Conservation (phyloP, 495 filamentous ascomycete species). For the Hypoxylon fragiforme region DNA sequence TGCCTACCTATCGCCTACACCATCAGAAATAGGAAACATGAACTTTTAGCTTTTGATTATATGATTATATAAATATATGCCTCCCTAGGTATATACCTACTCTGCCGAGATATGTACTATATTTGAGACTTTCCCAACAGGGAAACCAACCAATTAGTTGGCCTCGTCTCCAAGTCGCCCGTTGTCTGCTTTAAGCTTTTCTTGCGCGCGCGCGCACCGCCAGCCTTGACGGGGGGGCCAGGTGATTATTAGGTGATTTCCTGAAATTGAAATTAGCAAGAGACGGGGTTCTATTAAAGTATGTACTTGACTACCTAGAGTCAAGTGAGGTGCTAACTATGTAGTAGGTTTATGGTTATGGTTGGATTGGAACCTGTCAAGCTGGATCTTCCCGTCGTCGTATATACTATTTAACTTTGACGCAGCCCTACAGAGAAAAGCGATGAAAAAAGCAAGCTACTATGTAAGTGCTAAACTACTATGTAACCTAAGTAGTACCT, state of each 20-base stretch:
- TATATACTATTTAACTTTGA: too few relatives aligned
- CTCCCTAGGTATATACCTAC: constrained; percentile 1
- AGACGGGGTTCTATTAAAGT: constrained; percentile 16
- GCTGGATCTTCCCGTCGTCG: constrained; percentile 32
- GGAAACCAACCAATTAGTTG: constrained; percentile 14
- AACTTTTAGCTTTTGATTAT: too few relatives aligned
- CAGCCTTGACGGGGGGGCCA: too few relatives aligned
- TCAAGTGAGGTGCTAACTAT: too few relatives aligned
- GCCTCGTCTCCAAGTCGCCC: neutral
- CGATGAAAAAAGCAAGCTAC: too few relatives aligned
- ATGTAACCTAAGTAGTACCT: too few relatives aligned
- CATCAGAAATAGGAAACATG: constrained; percentile 10
- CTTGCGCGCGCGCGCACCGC: too few relatives aligned
- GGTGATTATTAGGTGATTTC: constrained; percentile 23
- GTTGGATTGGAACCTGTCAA: constrained; percentile 33
- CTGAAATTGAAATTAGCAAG: constrained; percentile 30
- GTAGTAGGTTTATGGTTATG: too few relatives aligned
- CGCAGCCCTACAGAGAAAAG: constrained; percentile 42
- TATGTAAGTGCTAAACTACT: too few relatives aligned
- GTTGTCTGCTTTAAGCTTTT: too few relatives aligned
- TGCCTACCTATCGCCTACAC: constrained; percentile 6
- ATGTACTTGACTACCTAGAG: too few relatives aligned
- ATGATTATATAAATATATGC: too few relatives aligned
- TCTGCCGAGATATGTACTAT: constrained; percentile 34
- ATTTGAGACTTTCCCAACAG: constrained; percentile 27